These are phyloP conservation scores for Chalciporus piperatus DNA, from an alignment of 768 basidiomycete species.

Conservation along the genomic window DNA sequence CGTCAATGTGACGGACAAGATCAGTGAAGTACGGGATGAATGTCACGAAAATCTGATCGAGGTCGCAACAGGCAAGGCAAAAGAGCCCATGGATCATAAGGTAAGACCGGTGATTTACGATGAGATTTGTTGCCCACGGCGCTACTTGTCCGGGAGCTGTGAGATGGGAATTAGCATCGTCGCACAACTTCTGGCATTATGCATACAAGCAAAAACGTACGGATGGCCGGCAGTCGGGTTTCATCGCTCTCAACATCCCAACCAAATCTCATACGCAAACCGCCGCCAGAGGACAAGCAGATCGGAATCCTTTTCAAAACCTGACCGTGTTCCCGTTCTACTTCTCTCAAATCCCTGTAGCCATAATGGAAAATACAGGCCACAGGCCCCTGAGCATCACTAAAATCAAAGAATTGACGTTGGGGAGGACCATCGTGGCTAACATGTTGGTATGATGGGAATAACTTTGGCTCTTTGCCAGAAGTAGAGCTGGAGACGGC, in stretches of 20 bases:
- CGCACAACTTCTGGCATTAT: too few relatives aligned
- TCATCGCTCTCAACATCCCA: conserved; percentile 12
- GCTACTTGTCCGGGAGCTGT: conserved; percentile 9
- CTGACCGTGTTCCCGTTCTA: not conserved
- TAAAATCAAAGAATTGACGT: not conserved
- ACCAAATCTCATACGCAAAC: conserved; percentile 3
- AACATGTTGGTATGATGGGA: conserved; percentile 2
- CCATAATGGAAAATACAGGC: not conserved
- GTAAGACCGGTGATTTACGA: conserved; percentile 11
- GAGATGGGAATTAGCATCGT: not conserved
- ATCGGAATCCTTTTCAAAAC: not conserved
- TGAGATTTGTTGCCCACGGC: conserved; percentile 8
- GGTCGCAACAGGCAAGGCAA: conserved; percentile 5
- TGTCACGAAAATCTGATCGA: conserved; percentile 5
- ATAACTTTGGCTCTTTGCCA: conserved; percentile 8
- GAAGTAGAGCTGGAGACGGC: conserved; percentile 15
- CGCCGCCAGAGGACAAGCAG: not conserved
- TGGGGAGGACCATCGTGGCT: not conserved
- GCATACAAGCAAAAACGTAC: not conserved
- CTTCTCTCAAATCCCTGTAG: not conserved
- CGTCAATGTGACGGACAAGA: conserved; percentile 6
- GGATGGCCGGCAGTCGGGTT: conserved; percentile 1
- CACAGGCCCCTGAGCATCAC: not conserved
- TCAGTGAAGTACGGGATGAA: conserved; percentile 12
- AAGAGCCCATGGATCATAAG: conserved; percentile 18